These are phyloP conservation scores for Aegilops sharonensis DNA, from an alignment of 176 grass and related monocot species.

Conservation along the genomic window DNA sequence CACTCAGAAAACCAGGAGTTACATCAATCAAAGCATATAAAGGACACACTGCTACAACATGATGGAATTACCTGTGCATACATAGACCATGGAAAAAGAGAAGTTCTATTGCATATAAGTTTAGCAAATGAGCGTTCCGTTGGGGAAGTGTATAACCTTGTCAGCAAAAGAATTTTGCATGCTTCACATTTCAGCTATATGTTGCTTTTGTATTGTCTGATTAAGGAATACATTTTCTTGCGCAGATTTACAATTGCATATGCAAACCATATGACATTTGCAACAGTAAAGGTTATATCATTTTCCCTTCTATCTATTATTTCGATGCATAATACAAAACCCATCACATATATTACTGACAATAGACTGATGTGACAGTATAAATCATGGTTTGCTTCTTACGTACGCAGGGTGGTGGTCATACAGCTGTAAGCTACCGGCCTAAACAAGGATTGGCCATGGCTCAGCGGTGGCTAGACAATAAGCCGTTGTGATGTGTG, in stretches of 20 bases:
- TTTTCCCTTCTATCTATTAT: not conserved
- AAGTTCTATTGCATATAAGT: not conserved
- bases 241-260: conserved; percentile 41
- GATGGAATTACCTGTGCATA: not conserved
- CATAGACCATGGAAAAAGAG: not conserved
- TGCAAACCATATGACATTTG: conserved; percentile 45
- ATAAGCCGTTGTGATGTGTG: not conserved
- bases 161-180: not conserved
- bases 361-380: not conserved
- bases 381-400: not conserved
- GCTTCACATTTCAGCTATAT: not conserved
- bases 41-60: not conserved
- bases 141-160: not conserved
- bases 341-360: not conserved
- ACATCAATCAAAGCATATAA: not conserved
- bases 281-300: conserved; percentile 43
- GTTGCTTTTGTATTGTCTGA: not conserved
- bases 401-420: conserved; percentile 27
- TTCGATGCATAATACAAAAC: not conserved
- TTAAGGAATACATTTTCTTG: not conserved
- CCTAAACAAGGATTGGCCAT: conserved; percentile 40
- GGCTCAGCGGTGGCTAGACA: conserved; percentile 31
- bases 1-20: too few species aligned
- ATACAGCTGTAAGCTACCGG: conserved; percentile 34
- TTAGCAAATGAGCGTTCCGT: not conserved